Evolutionary conservation across 495 filamentous ascomycete genomes (phyloP).

Genomic region (Neurospora sp.): DNA sequence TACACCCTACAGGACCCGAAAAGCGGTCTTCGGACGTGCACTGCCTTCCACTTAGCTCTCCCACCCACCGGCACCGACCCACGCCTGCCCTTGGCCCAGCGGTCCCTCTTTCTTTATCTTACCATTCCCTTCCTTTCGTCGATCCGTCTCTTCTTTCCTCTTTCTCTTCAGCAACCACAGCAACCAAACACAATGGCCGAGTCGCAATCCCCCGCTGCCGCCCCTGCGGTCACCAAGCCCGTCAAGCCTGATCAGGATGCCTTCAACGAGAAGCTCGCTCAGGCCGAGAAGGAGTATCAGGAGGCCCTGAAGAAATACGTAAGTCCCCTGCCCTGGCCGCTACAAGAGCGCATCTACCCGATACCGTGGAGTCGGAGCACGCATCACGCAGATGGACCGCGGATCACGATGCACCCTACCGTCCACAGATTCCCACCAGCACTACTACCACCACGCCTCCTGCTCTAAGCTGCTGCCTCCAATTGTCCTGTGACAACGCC

Average conservation of each 20-base stretch:
- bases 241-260: slow-evolving; percentile 60
- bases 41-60: not conserved
- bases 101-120: not conserved
- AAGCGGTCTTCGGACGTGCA: not conserved
- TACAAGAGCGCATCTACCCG: not conserved
- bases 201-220: slow-evolving; percentile 29
- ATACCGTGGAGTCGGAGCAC: not conserved
- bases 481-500: not conserved
- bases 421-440: not conserved
- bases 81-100: not conserved
- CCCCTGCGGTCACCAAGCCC: slow-evolving; percentile 48
- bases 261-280: slow-evolving; percentile 60
- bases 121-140: not conserved
- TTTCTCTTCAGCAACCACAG: not conserved
- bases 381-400: not conserved
- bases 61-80: not conserved
- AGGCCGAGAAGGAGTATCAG: slow-evolving; percentile 74
- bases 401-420: not conserved
- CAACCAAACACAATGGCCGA: slow-evolving; percentile 28
- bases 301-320: slow-evolving; percentile 67
- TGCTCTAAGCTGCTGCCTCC: not conserved
- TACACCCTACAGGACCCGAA: not conserved
- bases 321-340: slow-evolving; percentile 26
- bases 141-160: slow-evolving; percentile 1
- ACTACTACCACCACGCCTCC: not conserved